A percentile compares a stretch with the other conserved stretches of the same genome.
These are phyloP conservation scores for Scutellaria galericulata DNA, from an alignment of 257 asterid species.

Conservation along the genomic window DNA sequence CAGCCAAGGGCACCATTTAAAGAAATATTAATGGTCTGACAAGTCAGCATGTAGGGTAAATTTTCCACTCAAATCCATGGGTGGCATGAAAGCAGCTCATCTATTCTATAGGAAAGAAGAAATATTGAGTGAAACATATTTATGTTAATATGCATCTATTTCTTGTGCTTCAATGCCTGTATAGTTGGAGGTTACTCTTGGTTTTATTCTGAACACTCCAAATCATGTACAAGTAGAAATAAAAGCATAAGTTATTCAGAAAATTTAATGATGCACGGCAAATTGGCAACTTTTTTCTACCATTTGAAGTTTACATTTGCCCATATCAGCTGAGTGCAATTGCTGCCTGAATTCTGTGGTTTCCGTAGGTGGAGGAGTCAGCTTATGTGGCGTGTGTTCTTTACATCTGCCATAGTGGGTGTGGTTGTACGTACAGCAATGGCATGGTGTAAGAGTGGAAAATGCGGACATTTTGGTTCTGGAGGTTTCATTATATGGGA, in stretches of 20 bases:
- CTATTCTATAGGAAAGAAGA: not conserved
- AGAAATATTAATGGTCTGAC: not conserved
- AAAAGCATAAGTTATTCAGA: constrained; percentile 9
- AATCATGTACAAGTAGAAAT: constrained; percentile 8
- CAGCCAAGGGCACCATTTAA: constrained; percentile 8
- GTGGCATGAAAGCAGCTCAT: not conserved
- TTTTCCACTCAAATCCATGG: constrained; percentile 20
- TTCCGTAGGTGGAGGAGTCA: constrained; percentile 98
- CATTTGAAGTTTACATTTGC: constrained; percentile 13
- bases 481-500: constrained; percentile 99
- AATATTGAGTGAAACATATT: not conserved
- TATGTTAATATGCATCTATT: not conserved
- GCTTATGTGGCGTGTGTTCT: constrained; percentile 99
- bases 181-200: not conserved
- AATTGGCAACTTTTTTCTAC: not conserved
- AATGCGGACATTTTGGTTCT: constrained; percentile 98
- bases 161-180: constrained; percentile 3
- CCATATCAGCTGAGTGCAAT: constrained; percentile 21
- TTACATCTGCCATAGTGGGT: constrained; percentile 97
- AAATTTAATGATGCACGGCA: not conserved
- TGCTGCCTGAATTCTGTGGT: constrained; percentile 26
- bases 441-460: constrained; percentile 98
- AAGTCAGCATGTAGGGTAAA: not conserved
- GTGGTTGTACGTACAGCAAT: constrained; percentile 94
- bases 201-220: constrained; percentile 7